Evolutionary conservation across 2,329 filamentous ascomycete species (phyloP).

Genomic region (Hypoxylon sp.): DNA sequence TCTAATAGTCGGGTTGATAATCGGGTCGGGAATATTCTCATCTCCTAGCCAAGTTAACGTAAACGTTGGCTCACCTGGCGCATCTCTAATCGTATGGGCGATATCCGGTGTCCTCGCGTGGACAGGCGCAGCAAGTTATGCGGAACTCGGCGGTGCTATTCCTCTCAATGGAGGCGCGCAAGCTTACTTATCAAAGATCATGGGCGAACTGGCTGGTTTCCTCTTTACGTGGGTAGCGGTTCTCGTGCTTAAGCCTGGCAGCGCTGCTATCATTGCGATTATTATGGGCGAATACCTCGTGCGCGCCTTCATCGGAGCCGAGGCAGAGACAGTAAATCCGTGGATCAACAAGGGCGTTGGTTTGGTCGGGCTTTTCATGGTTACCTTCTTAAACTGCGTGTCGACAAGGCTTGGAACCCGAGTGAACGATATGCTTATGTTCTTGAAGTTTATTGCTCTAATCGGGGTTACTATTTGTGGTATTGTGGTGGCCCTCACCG

Average conservation of each 20-base stretch:
- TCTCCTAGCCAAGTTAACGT: slow-evolving; percentile 93
- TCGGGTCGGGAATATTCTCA: slow-evolving; percentile 96
- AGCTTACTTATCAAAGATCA: slow-evolving; percentile 95
- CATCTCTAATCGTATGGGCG: slow-evolving; percentile 90
- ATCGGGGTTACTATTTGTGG: slow-evolving; percentile 89
- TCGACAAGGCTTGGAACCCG: slow-evolving; percentile 90
- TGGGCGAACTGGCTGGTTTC: slow-evolving; percentile 93
- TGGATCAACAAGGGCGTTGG: slow-evolving; percentile 95
- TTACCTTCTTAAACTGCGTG: slow-evolving; percentile 90
- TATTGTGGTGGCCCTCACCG: slow-evolving; percentile 89
- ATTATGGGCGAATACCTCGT: slow-evolving; percentile 99
- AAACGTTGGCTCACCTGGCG: slow-evolving; percentile 92
- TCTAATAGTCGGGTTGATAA: slow-evolving; percentile 91
- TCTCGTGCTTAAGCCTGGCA: slow-evolving; percentile 92
- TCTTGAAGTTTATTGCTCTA: slow-evolving; percentile 94
- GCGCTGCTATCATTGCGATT: slow-evolving; percentile 93
- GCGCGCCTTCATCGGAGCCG: slow-evolving; percentile 86
- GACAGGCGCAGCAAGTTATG: slow-evolving; percentile 96
- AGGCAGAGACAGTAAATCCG: slow-evolving; percentile 82
- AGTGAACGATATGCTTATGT: slow-evolving; percentile 94
- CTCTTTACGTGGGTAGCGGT: slow-evolving; percentile 97
- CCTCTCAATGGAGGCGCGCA: slow-evolving; percentile 95
- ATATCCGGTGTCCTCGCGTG: slow-evolving; percentile 94
- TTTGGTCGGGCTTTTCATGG: slow-evolving; percentile 78
- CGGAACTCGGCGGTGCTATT: slow-evolving; percentile 94